A percentile compares a stretch with the other conserved stretches of the same genome.
Conservation (phyloP, 2,329 filamentous ascomycete species). For the Sodiomyces alkalinus region DNA sequence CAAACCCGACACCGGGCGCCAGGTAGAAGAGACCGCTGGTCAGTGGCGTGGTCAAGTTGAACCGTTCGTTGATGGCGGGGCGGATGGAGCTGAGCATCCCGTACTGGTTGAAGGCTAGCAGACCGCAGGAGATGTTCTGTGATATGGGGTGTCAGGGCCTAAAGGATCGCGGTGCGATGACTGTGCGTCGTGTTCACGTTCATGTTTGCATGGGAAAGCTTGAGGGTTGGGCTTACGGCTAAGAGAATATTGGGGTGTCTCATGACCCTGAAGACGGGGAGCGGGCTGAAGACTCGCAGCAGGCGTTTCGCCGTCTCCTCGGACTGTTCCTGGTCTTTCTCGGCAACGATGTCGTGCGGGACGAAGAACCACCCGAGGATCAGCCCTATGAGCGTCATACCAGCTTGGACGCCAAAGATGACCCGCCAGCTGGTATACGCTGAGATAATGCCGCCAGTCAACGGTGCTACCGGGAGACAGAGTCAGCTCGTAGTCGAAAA, state of each 20-base stretch:
- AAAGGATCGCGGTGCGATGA: too few species aligned
- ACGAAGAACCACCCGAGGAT: conserved; percentile 47
- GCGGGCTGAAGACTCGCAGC: conserved; percentile 1
- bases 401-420: conserved; percentile 63
- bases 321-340: too few species aligned
- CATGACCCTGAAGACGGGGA: conserved; percentile 1
- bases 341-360: conserved; percentile 57
- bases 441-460: conserved; percentile 53
- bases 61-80: conserved; percentile 55
- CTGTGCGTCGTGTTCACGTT: too few species aligned
- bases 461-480: conserved; percentile 2
- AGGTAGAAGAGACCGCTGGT: conserved; percentile 55
- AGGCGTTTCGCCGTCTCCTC: too few species aligned
- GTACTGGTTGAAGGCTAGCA: conserved; percentile 23
- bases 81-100: conserved; percentile 46
- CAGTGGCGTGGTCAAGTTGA: conserved; percentile 45
- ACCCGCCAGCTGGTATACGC: conserved; percentile 58
- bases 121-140: conserved; percentile 6
- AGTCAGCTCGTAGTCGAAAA: too few species aligned
- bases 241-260: conserved; percentile 1
- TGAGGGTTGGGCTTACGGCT: not conserved
- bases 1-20: conserved; percentile 50
- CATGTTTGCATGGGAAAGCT: not conserved
- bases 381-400: conserved; percentile 37
- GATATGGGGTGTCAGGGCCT: too few species aligned